Evolutionary conservation across 495 filamentous ascomycete species (phyloP).

Genomic region (Hypoxylon intermedium): DNA sequence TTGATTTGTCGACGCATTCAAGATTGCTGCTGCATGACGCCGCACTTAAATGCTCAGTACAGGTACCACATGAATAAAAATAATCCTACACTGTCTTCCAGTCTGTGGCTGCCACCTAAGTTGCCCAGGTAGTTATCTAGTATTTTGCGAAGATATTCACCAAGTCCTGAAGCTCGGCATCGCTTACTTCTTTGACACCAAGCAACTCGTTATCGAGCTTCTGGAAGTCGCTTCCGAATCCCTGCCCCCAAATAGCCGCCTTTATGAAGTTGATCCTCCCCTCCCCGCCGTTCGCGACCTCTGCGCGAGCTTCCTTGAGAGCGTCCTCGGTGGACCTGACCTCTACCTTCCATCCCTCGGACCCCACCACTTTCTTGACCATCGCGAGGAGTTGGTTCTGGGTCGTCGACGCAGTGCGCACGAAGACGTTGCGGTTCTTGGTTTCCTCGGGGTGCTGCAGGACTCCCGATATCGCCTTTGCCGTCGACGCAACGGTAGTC

Average conservation of each 20-base stretch:
- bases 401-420: slow-evolving; percentile 47
- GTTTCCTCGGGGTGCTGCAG: slow-evolving; percentile 56
- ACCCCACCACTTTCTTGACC: slow-evolving; percentile 49
- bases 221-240: slow-evolving; percentile 40
- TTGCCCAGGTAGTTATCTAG: background rate
- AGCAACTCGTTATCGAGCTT: slow-evolving; percentile 41
- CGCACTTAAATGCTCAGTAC: too few relatives aligned
- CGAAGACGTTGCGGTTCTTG: slow-evolving; percentile 52
- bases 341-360: slow-evolving; percentile 37
- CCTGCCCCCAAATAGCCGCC: slow-evolving; percentile 52
- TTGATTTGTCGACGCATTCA: too few relatives aligned
- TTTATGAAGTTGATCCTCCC: slow-evolving; percentile 42
- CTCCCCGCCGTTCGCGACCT: slow-evolving; percentile 38
- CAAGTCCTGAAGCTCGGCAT: slow-evolving; percentile 29
- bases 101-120: too few relatives aligned
- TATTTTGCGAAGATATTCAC: slow-evolving; percentile 7
- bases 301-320: slow-evolving; percentile 38
- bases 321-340: slow-evolving; percentile 32
- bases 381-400: slow-evolving; percentile 55
- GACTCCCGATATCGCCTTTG: slow-evolving; percentile 51
- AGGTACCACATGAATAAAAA: too few relatives aligned
- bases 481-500: slow-evolving; percentile 49
- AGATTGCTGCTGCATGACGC: too few relatives aligned
- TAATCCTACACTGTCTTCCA: too few relatives aligned
- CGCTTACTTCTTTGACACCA: slow-evolving; percentile 36